These are phyloP conservation scores for Cyberlindnera samutprakarnensis DNA, from an alignment of 805 yeast genomes.

Conservation along the genomic window DNA sequence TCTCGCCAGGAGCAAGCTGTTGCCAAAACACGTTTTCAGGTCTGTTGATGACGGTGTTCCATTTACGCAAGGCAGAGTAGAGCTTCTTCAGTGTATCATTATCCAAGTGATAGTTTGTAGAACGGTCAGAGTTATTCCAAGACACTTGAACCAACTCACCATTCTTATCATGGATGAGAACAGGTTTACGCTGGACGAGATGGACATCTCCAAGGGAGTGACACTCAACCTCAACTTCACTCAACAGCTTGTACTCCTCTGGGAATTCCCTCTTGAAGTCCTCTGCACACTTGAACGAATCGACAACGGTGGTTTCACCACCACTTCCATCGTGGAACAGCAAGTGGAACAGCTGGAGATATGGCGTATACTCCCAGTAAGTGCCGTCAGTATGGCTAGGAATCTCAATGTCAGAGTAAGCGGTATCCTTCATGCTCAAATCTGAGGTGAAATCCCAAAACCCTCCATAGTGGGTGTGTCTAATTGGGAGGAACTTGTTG, in stretches of 20 bases:
- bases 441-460: slow-evolving; percentile 76
- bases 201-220: slow-evolving; percentile 71
- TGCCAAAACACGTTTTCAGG: slow-evolving; percentile 44
- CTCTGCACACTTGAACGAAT: slow-evolving; percentile 55
- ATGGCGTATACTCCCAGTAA: slow-evolving; percentile 69
- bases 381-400: slow-evolving; percentile 69
- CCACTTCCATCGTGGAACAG: slow-evolving; percentile 58
- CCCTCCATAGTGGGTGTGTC: slow-evolving; percentile 73
- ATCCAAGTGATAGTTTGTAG: slow-evolving; percentile 37
- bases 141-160: slow-evolving; percentile 55
- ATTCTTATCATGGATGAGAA: slow-evolving; percentile 43
- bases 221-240: slow-evolving; percentile 49
- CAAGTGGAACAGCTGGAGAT: slow-evolving; percentile 60
- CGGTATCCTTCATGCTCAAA: slow-evolving; percentile 59
- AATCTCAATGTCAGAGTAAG: slow-evolving; percentile 61
- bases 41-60: slow-evolving; percentile 46
- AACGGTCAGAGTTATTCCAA: slow-evolving; percentile 68
- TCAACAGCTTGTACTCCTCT: slow-evolving; percentile 41
- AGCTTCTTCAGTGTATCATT: slow-evolving; percentile 39
- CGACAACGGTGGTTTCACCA: slow-evolving; percentile 61
- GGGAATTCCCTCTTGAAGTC: slow-evolving; percentile 39
- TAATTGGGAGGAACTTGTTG: slow-evolving; percentile 48
- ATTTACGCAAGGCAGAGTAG: slow-evolving; percentile 49
- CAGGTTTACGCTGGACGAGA: slow-evolving; percentile 58
- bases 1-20: slow-evolving; percentile 56